Percentiles rank a stretch among this genome's conserved stretches.
Evolutionary conservation across 1,139 yeast species (phyloP).

Genomic region (Pneumocystis wakefieldiae): DNA sequence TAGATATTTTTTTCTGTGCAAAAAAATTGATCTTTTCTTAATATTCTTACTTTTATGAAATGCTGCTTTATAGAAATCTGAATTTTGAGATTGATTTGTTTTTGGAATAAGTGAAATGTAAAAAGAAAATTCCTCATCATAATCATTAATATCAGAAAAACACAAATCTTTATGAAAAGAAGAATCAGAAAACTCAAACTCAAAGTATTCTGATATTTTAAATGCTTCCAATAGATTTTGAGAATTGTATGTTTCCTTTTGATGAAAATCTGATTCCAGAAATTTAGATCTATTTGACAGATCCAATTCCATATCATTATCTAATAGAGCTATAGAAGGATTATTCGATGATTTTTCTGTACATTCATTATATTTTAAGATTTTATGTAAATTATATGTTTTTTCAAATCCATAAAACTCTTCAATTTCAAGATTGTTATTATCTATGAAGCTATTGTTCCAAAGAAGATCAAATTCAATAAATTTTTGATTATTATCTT

Average conservation of each 20-base stretch:
- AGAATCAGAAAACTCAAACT: not conserved
- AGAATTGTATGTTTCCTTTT: not conserved
- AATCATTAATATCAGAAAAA: not conserved
- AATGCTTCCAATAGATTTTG: not conserved
- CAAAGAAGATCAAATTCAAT: too few relatives aligned
- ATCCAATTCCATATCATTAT: not conserved
- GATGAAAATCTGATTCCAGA: too few relatives aligned
- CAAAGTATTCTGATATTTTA: not conserved
- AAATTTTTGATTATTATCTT: not conserved
- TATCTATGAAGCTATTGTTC: not conserved
- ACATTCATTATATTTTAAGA: not conserved
- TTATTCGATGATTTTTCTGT: not conserved
- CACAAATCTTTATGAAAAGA: not conserved
- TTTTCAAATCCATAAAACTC: not conserved
- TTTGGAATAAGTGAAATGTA: not conserved
- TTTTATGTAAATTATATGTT: not conserved
- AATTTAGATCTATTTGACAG: too few relatives aligned
- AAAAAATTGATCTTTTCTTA: not conserved
- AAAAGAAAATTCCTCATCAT: not conserved
- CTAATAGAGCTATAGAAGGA: not conserved
- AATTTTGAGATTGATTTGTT: not conserved
- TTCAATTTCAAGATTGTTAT: not conserved
- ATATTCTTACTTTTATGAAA: not conserved
- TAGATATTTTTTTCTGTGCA: not conserved
- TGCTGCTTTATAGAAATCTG: not conserved